Conservation (phyloP, 768 basidiomycete species). For the Boletus rubroflammeus region DNA sequence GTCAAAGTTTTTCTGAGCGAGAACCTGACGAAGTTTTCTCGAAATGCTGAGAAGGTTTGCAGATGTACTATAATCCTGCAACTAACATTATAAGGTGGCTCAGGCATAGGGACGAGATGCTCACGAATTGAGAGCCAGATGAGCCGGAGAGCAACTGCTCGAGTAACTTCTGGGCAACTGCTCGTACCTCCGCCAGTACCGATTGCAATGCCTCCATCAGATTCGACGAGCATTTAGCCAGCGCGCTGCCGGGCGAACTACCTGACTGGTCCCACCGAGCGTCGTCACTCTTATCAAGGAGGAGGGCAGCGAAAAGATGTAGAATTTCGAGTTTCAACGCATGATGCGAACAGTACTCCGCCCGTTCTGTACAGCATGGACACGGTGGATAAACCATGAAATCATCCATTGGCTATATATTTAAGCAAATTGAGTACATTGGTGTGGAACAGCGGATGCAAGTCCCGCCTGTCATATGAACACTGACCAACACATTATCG, state of each 20-base stretch:
- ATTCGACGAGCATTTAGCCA: constrained; percentile 7
- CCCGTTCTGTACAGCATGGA: constrained; percentile 24
- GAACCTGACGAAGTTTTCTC: constrained; percentile 43
- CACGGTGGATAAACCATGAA: constrained; percentile 40
- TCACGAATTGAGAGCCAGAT: constrained; percentile 21
- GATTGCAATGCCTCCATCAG: constrained; percentile 21
- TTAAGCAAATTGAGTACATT: constrained; percentile 22
- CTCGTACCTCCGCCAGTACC: constrained; percentile 20
- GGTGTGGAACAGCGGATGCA: constrained; percentile 7
- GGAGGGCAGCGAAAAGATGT: constrained; percentile 40
- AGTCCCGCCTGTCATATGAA: constrained; percentile 14
- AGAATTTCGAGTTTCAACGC: constrained; percentile 39
- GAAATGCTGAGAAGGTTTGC: constrained; percentile 37
- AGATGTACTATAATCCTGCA: constrained; percentile 35
- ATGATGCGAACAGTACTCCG: constrained; percentile 28
- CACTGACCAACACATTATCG: constrained; percentile 29
- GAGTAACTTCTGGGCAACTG: constrained; percentile 17
- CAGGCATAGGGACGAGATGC: background rate
- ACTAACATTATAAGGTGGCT: background rate
- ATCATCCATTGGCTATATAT: constrained; percentile 50
- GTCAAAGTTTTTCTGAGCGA: constrained; percentile 45
- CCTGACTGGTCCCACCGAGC: background rate
- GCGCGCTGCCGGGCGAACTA: background rate
- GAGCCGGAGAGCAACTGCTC: constrained; percentile 17
- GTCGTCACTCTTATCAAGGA: constrained; percentile 34